These are phyloP conservation scores for Thraustochytrium striatum DNA, from an alignment of 352 stramenopile genomes.

Conservation along the genomic window DNA sequence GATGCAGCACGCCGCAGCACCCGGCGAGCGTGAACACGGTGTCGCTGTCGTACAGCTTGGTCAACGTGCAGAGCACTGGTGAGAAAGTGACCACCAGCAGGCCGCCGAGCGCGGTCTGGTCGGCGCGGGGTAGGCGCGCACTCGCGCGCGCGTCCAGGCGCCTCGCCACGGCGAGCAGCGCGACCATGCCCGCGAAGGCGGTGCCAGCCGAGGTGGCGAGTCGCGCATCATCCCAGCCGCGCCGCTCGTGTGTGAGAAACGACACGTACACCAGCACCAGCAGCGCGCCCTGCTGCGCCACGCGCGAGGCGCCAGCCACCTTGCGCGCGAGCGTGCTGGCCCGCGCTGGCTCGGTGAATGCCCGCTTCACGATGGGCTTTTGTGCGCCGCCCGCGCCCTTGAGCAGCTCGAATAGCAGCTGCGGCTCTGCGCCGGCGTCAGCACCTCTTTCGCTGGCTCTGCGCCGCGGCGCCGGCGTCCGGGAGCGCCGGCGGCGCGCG, in stretches of 20 bases:
- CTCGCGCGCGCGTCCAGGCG: neutral
- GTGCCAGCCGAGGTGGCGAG: too few species aligned
- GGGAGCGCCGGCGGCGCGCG: too few species aligned
- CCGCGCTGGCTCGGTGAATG: neutral
- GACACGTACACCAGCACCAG: constrained; percentile 7
- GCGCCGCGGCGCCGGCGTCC: neutral
- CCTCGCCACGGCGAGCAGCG: neutral
- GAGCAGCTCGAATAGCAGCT: neutral
- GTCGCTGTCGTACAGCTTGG: neutral
- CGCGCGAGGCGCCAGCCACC: too few species aligned
- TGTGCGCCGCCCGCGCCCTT: neutral
- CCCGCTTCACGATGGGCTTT: neutral
- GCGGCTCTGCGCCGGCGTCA: neutral
- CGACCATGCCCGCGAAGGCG: neutral
- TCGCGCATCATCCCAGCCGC: too few species aligned
- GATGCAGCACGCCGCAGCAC: constrained; percentile 23
- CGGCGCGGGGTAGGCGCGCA: too few species aligned
- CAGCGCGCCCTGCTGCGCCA: constrained; percentile 17
- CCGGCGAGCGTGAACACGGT: constrained; percentile 12
- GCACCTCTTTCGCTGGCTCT: too few species aligned
- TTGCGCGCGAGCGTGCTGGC: too few species aligned
- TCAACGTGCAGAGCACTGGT: constrained; percentile 23
- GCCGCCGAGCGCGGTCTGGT: constrained; percentile 4
- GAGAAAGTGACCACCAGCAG: constrained; percentile 1
- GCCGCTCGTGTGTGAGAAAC: neutral